These are phyloP conservation scores for Quercus gilva DNA, from an alignment of 306 rosid species.

Conservation along the genomic window DNA sequence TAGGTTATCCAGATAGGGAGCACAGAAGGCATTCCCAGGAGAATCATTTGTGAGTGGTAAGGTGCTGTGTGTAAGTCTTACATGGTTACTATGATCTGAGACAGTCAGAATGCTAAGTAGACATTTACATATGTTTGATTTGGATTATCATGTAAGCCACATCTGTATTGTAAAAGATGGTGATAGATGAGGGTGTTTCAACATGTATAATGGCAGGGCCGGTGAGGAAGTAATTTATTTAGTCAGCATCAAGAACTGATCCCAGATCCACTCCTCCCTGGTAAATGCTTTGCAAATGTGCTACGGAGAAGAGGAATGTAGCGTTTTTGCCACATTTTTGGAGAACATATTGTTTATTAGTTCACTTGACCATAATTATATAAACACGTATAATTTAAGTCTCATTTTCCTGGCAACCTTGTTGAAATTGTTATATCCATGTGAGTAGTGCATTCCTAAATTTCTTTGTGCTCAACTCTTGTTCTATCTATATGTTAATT, in stretches of 20 bases:
- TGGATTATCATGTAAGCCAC: background rate
- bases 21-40: conserved; percentile 64
- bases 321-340: background rate
- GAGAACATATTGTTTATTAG: background rate
- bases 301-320: background rate
- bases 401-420: no score
- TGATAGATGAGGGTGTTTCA: background rate
- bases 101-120: background rate
- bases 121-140: background rate
- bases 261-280: background rate
- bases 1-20: conserved; percentile 63
- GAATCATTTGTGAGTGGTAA: conserved; percentile 48
- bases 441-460: no score
- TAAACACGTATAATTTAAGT: background rate
- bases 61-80: background rate
- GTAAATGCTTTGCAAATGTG: background rate
- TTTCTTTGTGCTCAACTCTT: no score
- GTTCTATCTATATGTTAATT: no score
- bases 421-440: no score
- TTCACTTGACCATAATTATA: background rate
- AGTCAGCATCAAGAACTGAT: background rate
- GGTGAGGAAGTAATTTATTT: background rate
- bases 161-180: background rate
- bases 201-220: background rate
- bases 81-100: background rate